Evolutionary conservation across 164 flowering plant genomes (phyloP), one percentile per base, ranked within the genome.

Genomic region (Cinnamomum chago): DNA sequence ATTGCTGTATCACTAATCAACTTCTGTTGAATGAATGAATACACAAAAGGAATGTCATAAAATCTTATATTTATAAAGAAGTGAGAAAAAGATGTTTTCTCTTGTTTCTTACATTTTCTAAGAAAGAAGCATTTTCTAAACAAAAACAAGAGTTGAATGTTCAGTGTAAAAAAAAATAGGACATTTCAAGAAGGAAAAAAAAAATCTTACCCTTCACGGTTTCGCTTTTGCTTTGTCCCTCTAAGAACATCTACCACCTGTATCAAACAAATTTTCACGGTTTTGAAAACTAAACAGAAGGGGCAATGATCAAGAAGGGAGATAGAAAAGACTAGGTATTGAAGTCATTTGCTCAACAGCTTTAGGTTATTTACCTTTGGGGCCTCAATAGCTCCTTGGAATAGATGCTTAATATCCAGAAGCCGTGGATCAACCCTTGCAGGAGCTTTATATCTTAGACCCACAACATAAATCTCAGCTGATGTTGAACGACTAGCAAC

Each of bases 371-470:
- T 52, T 84, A 90, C 98, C 98, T 90, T 90, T 40, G 79, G 82
- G 11, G 92, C 82, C 68, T 95, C 95, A 24, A 79, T 52, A 67
- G 87, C 78, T 65, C 90, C 92, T 74, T 87, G 85, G 79, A 95
- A 95, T 47, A 95, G 82, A 78, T 90, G 85, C 76, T 88, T 92
- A 66, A 92, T 77, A 86, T 95, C 98, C 72, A 95, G 94, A 75
- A 95, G 93, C n/a, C 94, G 97, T 0, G 97, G 97, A 82, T 95
- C 98, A 82, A 95, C 91, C 82, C 90, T 95, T 30, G 97, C 91
- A 81, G 99, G 98, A 40, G 99, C 99, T 80, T 90, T 90, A 74
- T 93, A 95, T 71, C 82, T 90, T 6, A 89, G 76, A 62, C 91
- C 91, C 64, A 95, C 70, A 73, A 95, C 75, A 79, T 82, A 95